These are phyloP conservation scores for Didymella segeticola DNA, from an alignment of 2,329 filamentous ascomycete species.

Conservation along the genomic window DNA sequence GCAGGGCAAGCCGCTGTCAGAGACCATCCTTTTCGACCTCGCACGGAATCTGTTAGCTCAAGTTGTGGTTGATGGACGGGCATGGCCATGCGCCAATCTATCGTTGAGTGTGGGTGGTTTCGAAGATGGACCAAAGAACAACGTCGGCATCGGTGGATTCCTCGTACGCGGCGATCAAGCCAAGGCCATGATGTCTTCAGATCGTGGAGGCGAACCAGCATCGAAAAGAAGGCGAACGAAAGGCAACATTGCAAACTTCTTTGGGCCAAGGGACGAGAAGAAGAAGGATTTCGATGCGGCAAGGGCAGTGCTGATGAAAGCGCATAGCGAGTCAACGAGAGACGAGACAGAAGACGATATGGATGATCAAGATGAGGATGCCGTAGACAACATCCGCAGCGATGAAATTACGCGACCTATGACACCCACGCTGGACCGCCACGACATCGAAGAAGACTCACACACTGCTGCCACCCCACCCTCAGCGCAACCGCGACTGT, in stretches of 20 bases:
- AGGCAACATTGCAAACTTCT: slow-evolving; percentile 49
- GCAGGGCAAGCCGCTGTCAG: slow-evolving; percentile 74
- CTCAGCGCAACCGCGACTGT: slow-evolving; percentile 39
- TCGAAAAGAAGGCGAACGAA: slow-evolving; percentile 42
- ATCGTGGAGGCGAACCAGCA: slow-evolving; percentile 30
- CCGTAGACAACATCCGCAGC: slow-evolving; percentile 14
- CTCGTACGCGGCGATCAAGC: slow-evolving; percentile 72
- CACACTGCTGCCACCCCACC: slow-evolving; percentile 35
- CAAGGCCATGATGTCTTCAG: slow-evolving; percentile 51
- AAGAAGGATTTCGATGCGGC: slow-evolving; percentile 45
- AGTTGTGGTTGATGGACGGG: slow-evolving; percentile 75
- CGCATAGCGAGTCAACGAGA: slow-evolving; percentile 35
- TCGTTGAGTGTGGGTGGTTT: slow-evolving; percentile 91
- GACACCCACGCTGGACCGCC: slow-evolving; percentile 19
- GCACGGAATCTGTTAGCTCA: slow-evolving; percentile 79
- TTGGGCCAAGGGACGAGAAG: slow-evolving; percentile 39
- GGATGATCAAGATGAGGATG: slow-evolving; percentile 26
- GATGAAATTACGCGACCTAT: slow-evolving; percentile 21
- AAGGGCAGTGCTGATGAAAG: slow-evolving; percentile 36
- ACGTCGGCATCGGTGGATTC: slow-evolving; percentile 85
- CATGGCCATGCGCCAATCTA: slow-evolving; percentile 92
- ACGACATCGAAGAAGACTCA: slow-evolving; percentile 15
- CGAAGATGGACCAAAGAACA: slow-evolving; percentile 83
- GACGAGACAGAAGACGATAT: slow-evolving; percentile 33
- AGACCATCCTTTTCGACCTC: slow-evolving; percentile 74